Percentiles rank a stretch among this genome's conserved stretches.
Conservation (phyloP, 352 stramenopile genomes). For the Globisporangium radiosum region DNA sequence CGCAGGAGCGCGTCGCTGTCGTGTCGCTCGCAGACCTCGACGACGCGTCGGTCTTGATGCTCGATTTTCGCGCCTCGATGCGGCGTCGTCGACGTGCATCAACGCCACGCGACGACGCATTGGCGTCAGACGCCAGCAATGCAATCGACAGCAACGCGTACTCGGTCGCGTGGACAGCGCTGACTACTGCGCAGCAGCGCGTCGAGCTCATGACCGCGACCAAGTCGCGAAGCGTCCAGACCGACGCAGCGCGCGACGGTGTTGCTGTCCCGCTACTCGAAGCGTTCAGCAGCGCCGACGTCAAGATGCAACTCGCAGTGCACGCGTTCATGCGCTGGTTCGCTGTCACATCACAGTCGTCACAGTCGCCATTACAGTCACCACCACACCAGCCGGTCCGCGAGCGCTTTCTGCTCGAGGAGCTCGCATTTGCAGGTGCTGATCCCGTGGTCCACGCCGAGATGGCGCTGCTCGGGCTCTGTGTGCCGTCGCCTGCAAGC, state of each 20-base stretch:
- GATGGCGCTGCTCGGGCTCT: slow-evolving; percentile 22
- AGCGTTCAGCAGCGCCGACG: slow-evolving; percentile 43
- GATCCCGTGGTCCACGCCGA: slow-evolving; percentile 34
- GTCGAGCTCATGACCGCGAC: slow-evolving; percentile 51
- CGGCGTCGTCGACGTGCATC: slow-evolving; percentile 2
- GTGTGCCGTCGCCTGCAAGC: slow-evolving; percentile 17
- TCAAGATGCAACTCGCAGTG: slow-evolving; percentile 36
- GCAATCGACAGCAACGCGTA: slow-evolving; percentile 6
- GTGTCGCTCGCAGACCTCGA: slow-evolving; percentile 45
- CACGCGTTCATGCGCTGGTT: slow-evolving; percentile 59
- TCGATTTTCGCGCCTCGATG: slow-evolving; percentile 27
- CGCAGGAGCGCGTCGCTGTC: slow-evolving; percentile 35
- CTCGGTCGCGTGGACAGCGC: slow-evolving; percentile 33
- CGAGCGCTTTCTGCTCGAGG: slow-evolving; percentile 47
- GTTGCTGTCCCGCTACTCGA: slow-evolving; percentile 28
- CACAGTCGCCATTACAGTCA: slow-evolving; percentile 10
- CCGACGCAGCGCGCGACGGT: slow-evolving; percentile 28
- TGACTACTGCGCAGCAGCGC: slow-evolving; percentile 32
- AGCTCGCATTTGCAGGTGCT: slow-evolving; percentile 44
- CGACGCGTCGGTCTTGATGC: slow-evolving; percentile 34
- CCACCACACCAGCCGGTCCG: slow-evolving; percentile 41
- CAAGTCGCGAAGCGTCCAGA: slow-evolving; percentile 38
- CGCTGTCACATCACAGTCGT: slow-evolving; percentile 19
- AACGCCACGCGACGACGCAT: background rate
- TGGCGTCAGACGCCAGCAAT: background rate